Evolutionary conservation across 257 asterid genomes (phyloP), one percentile per base, ranked within the genome.

Genomic region (Orobanche coerulescens): DNA sequence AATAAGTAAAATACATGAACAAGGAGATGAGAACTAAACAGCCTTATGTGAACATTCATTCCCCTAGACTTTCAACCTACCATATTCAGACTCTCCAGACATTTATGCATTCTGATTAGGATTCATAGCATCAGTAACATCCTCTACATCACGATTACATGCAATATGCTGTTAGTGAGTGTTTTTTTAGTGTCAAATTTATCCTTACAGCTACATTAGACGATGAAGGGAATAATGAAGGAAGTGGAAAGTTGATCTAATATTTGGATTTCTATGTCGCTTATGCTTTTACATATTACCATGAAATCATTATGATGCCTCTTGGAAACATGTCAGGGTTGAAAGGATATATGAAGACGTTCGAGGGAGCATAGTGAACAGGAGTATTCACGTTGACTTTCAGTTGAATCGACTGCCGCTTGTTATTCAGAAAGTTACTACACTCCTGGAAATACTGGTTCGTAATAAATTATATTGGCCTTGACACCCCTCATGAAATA

Each of bases 101-200:
- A n/a, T n/a, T n/a, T n/a, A n/a, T n/a, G n/a, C n/a, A n/a, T n/a
- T n/a, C n/a, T n/a, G n/a, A n/a, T n/a, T n/a, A n/a, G n/a, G n/a
- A n/a, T n/a, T n/a, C n/a, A n/a, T n/a, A n/a, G n/a, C n/a, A n/a
- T n/a, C n/a, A n/a, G n/a, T n/a, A n/a, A n/a, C n/a, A n/a, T n/a
- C n/a, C n/a, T n/a, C n/a, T n/a, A n/a, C n/a, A n/a, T n/a, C n/a
- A 92, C 67, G 98, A 86, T 44, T 82, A 88, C 86, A 92, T 92
- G 98, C 80, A 80, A 76, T 92, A 92, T 74, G 98, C 95, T 16
- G 98, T 92, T 77, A 75, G 81, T 70, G 98, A 92, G 82, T 82
- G 94, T 76, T 92, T 74, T 71, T 76, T 76, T 63, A 58, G 89
- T 66, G 34, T 88, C 65, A 78, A 78, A 74, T 77, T 68, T 77